Base-by-base conservation (phyloP, 805 yeast species). In the Sporopachydermia lactativora region DNA sequence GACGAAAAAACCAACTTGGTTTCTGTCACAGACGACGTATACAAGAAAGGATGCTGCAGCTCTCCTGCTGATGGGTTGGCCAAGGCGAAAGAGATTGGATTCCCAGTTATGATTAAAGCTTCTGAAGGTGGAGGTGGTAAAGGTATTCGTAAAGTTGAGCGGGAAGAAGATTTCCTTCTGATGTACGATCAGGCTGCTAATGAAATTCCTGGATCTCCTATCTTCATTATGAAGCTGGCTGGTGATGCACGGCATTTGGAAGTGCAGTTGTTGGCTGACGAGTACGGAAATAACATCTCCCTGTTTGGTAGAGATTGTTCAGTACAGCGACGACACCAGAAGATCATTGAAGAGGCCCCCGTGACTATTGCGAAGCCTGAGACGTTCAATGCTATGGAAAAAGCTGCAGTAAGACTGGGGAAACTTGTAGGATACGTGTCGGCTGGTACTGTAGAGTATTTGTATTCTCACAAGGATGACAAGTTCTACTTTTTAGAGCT, bases 101-200 rank as follows among this genome's bases (percentile, higher is more conserved):
- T 92, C 68, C 99, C 99, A 19, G 95, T 92, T 41, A 92, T 92
- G 99, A 78, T 92, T 58, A 92, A 92, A 64, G 98, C 98, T 39
- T 86, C 96, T 44, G 99, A 92, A 76, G 99, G 99, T 70, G 99
- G 99, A 64, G 99, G 99, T 67, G 99, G 99, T 70, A 92, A 92
- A 66, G 99, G 99, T 74, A 92, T 92, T 61, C 81, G 99, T 69
- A 86, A 86, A 64, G 97, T 86, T 48, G 95, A 83, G 43, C 59
- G 69, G 47, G 95, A 81, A 60, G 77, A 75, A 47, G 82, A 86
- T 53, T 92, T 92, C 50, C 54, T 69, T 35, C 47, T 83, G 18
- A 64, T 82, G 47, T 92, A 89, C 59, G 77, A 78, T 50, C 99
- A 92, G 68, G 98, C 96, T 37, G 84, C 94, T 41, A 82, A 82